Percentiles rank a stretch among this genome's conserved stretches.
These are phyloP conservation scores for Chimonanthus salicifolius DNA, from an alignment of 164 flowering plant genomes.

Conservation along the genomic window DNA sequence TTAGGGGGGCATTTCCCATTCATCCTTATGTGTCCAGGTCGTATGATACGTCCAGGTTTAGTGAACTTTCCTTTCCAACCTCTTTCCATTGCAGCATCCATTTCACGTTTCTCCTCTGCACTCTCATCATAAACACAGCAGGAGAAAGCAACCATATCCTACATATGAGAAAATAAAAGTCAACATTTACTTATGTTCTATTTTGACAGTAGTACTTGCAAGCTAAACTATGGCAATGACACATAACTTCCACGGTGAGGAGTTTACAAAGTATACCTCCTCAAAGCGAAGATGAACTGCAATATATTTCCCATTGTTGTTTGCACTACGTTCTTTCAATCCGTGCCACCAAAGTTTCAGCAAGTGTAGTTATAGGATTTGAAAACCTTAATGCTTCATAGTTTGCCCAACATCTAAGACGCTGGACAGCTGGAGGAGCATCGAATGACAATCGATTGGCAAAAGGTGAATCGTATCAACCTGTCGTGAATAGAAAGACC, in stretches of 20 bases:
- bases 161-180: conserved; percentile 5
- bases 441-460: conserved; percentile 90
- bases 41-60: conserved; percentile 78
- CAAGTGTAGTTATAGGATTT: conserved; percentile 52
- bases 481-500: conserved; percentile 25
- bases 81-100: conserved; percentile 85
- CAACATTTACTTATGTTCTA: background rate
- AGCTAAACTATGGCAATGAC: background rate
- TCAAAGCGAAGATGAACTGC: conserved; percentile 98
- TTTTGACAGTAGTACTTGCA: background rate
- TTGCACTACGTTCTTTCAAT: conserved; percentile 76
- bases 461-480: conserved; percentile 89
- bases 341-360: conserved; percentile 62
- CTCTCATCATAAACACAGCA: conserved; percentile 97
- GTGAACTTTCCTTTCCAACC: conserved; percentile 98
- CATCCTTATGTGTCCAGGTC: conserved; percentile 76
- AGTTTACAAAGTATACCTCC: conserved; percentile 44
- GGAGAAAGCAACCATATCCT: conserved; percentile 99
- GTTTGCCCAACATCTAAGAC: conserved; percentile 92
- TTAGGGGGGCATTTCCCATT: conserved; percentile 94
- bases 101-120: conserved; percentile 60
- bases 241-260: background rate
- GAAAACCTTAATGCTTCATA: conserved; percentile 85
- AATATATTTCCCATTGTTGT: conserved; percentile 57
- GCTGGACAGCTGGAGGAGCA: conserved; percentile 85